Evolutionary conservation across 108 stramenopile species (phyloP).

Genomic region (Skeletonema grethae): DNA sequence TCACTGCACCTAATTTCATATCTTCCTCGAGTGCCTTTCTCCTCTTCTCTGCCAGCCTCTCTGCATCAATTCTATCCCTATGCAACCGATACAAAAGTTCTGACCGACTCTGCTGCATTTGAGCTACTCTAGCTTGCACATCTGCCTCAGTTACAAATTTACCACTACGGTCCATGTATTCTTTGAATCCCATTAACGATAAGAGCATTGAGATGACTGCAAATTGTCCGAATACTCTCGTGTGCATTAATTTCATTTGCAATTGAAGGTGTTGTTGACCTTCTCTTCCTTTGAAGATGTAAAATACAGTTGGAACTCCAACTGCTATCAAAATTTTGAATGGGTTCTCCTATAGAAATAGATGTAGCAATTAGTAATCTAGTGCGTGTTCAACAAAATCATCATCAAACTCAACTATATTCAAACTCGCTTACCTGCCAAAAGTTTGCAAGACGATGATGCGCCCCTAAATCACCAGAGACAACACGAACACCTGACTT

Average conservation of each 20-base stretch:
- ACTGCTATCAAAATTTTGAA: slow-evolving; percentile 69
- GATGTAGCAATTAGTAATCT: background rate
- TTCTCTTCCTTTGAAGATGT: slow-evolving; percentile 69
- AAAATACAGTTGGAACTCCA: slow-evolving; percentile 70
- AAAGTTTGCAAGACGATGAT: slow-evolving; percentile 78
- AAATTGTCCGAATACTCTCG: slow-evolving; percentile 88
- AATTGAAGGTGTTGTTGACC: slow-evolving; percentile 71
- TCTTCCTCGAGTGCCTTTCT: slow-evolving; percentile 41
- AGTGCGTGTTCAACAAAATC: background rate
- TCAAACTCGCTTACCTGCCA: slow-evolving; percentile 32
- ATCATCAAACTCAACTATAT: background rate
- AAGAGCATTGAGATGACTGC: slow-evolving; percentile 74
- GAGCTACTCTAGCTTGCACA: slow-evolving; percentile 61
- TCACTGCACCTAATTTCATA: slow-evolving; percentile 21
- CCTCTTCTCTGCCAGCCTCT: slow-evolving; percentile 34
- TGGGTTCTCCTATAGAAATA: slow-evolving; percentile 61
- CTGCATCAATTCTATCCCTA: slow-evolving; percentile 42
- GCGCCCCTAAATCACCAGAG: slow-evolving; percentile 49
- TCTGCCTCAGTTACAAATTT: slow-evolving; percentile 75
- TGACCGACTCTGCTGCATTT: slow-evolving; percentile 67
- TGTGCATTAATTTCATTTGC: slow-evolving; percentile 77
- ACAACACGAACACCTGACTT: slow-evolving; percentile 75
- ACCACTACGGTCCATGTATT: slow-evolving; percentile 80
- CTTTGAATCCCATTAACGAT: slow-evolving; percentile 81
- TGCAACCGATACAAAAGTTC: slow-evolving; percentile 59